Conservation (phyloP, 257 asterid species). For the Cinchona pubescens region DNA sequence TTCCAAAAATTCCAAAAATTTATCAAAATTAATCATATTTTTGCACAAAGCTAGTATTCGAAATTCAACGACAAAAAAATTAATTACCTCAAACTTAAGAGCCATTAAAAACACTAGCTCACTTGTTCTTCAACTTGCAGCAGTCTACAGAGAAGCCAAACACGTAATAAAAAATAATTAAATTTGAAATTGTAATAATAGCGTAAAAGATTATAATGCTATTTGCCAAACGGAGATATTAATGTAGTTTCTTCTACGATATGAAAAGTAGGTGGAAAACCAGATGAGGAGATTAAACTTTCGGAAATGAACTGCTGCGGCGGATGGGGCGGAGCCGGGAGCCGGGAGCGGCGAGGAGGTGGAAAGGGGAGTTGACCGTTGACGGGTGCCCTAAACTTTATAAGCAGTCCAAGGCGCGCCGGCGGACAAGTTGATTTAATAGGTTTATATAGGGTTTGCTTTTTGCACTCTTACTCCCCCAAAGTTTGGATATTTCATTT, state of each 20-base stretch:
- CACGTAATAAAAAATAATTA: background rate
- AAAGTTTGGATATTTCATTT: background rate
- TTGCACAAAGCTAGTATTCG: background rate
- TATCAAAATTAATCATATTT: background rate
- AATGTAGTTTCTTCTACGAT: background rate
- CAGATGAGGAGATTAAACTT: background rate
- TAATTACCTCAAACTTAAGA: slow-evolving; percentile 52
- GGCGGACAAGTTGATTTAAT: slow-evolving; percentile 14
- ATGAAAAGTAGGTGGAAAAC: background rate
- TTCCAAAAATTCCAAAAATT: background rate
- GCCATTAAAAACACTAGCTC: slow-evolving; percentile 29
- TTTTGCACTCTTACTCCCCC: background rate
- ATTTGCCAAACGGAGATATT: too few species aligned
- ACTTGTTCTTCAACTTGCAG: background rate
- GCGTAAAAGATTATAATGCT: background rate
- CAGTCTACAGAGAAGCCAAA: background rate
- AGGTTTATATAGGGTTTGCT: background rate
- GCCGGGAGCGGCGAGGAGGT: background rate
- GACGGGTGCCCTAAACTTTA: slow-evolving; percentile 30
- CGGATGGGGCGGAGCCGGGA: slow-evolving; percentile 12
- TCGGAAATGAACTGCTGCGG: slow-evolving; percentile 2
- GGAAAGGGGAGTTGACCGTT: background rate
- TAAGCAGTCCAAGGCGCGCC: slow-evolving; percentile 19
- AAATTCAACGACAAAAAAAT: background rate
- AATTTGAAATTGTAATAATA: background rate